Base-by-base conservation (phyloP, 2,329 filamentous ascomycete species). In the Botrytis byssoidea region DNA sequence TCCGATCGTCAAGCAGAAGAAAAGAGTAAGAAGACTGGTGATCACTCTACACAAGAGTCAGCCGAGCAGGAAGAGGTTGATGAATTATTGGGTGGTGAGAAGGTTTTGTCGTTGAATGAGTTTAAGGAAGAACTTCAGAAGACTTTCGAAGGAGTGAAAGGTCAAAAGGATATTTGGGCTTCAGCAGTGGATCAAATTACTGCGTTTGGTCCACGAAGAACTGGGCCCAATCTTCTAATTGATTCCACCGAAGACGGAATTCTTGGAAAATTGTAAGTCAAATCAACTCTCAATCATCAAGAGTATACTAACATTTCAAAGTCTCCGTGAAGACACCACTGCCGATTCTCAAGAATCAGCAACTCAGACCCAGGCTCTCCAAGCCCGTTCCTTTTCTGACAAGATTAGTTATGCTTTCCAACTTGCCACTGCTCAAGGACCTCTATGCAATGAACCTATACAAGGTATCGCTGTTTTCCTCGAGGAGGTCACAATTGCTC, bases 371-470 rank as follows among this genome's bases (percentile, higher is more conserved):
- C 51, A 46, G 48, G n/a, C 70, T 14, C 83, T 92, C 60, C 84
- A 86, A 72, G 86, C 91, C 6, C 86, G 86, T 67, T 92, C 96
- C 79, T 91, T 98, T 77, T 90, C 91, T 73, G 95, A 98, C 84
- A 98, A 97, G 81, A 93, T 98, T 76, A 87, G 90, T 14, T 95
- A 99, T 81, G 95, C 93, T 66, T 99, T 99, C 86, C 96, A 99
- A 82, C 91, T 98, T 25, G 92, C 94, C 57, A 97, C 92, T 0
- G 89, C 90, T 35, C 94, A 97, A 83, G 96, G 96, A 0, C 95
- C 96, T 0, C 88, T 98, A 69, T 98, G 96, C 83, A 89, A 93
- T 79, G 96, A 99, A 81, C 95, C 96, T 0, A 90, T 98, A 66
- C 95, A 98, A 84, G 96, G 96, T 68, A 88, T 98, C 37, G 96